Evolutionary conservation across 345 rosid genomes (phyloP), one percentile per base, ranked within the genome.

Genomic region (Melaleuca alternifolia): DNA sequence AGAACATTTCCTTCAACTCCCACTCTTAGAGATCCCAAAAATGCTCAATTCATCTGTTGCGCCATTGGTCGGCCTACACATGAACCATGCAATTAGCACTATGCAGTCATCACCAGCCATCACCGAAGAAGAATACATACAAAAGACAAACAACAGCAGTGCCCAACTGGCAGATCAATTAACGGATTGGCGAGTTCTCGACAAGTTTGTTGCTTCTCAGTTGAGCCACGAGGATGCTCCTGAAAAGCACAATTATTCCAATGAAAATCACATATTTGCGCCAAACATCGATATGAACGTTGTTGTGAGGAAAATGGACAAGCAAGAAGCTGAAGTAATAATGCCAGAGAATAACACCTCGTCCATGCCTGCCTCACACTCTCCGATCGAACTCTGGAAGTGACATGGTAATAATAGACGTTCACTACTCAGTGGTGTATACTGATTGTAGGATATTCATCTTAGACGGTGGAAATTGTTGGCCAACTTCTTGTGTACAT

Each of bases 171-270:
- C 53, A 48, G 92, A 93, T 85, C 94, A 90, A 87, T 87, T 92
- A 51, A 95, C 93, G 0, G 98, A 95, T 85, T 95, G 98, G 98
- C 92, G 98, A 30, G 93, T 93, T 24, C 92, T 95, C 2, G 95
- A 95, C 89, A 95, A 93, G 87, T 93, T 95, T 83, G 96, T 95
- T 44, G 98, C 96, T 21, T 93, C 95, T 85, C 98, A 95, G 84
- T 89, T 95, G 50, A 95, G 98, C 87, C 94, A 93, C 61, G 96
- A 91, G 46, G 94, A 91, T 86, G 93, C 82, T 81, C 85, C 91
- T 53, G 83, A 88, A 89, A 93, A 87, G 51, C 76, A 81, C 12
- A 48, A 88, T 61, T 59, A 89, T 56, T 51, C 85, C 26, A 56
- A 83, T 53, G 79, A 71, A 71, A 71, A 71, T 18, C 79, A 71